Evolutionary conservation across 1,284 basidiomycete species (phyloP).

Genomic region (Irpex sp.): DNA sequence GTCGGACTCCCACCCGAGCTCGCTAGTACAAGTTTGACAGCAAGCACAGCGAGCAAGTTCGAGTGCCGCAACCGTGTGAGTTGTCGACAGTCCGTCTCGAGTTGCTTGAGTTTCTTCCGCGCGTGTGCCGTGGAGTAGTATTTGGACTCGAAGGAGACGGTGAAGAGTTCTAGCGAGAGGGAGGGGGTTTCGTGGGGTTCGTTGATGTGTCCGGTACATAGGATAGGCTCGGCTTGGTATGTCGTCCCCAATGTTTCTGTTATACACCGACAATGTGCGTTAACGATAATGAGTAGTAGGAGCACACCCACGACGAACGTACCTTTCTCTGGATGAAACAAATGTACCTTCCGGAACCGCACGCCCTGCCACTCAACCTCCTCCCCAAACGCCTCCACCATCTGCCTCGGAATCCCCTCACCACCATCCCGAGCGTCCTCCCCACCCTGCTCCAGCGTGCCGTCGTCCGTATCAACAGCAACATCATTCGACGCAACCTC

Average conservation of each 20-base stretch:
- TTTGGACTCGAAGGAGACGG: constrained; percentile 57
- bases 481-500: constrained; percentile 48
- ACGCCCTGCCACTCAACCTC: constrained; percentile 58
- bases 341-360: constrained; percentile 58
- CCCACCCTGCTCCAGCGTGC: constrained; percentile 19
- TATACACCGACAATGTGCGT: no score
- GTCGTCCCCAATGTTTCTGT: constrained; percentile 59
- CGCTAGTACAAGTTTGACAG: constrained; percentile 56
- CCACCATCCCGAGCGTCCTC: neutral
- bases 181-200: constrained; percentile 43
- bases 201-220: constrained; percentile 16
- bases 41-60: constrained; percentile 60
- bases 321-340: constrained; percentile 69
- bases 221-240: constrained; percentile 70
- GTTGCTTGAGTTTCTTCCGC: constrained; percentile 61
- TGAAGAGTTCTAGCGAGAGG: constrained; percentile 61
- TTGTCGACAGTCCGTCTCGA: constrained; percentile 63
- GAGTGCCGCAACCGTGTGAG: constrained; percentile 54
- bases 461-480: constrained; percentile 36
- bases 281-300: neutral
- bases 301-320: neutral
- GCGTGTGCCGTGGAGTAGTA: constrained; percentile 69
- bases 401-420: constrained; percentile 26
- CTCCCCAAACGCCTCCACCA: constrained; percentile 56
- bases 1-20: constrained; percentile 36